A percentile compares a stretch with the other conserved stretches of the same genome.
phyloP scores from a whole-genome alignment of 306 rosid species.

The Elaeagnus macrophylla region DNA sequence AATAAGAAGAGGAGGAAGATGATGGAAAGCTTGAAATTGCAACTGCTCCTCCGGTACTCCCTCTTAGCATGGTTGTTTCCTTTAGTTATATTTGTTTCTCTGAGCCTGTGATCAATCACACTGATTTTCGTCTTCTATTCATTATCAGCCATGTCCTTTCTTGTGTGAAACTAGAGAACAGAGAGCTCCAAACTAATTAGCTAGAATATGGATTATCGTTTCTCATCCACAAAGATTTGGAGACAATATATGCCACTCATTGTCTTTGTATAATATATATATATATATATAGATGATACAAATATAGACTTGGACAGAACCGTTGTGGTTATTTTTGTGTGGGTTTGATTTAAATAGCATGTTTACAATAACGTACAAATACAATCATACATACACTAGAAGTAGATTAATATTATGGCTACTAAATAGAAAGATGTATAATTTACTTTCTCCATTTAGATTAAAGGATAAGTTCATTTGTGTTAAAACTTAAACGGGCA shows the following conservation, averaged over 20 bases:
- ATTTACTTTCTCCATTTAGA: too few species aligned
- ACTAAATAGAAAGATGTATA: too few species aligned
- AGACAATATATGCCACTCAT: conserved; percentile 14
- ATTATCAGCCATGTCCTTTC: conserved; percentile 2
- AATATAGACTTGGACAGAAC: not conserved
- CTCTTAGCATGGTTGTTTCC: conserved; percentile 44
- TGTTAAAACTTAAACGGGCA: too few species aligned
- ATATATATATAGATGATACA: not conserved
- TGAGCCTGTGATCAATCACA: not conserved
- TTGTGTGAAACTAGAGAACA: not conserved
- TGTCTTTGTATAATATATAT: not conserved
- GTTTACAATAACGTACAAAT: not conserved
- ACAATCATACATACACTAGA: not conserved
- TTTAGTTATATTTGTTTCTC: conserved; percentile 23
- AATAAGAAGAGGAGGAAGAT: conserved; percentile 39
- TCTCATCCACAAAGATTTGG: conserved; percentile 14
- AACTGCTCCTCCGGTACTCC: conserved; percentile 35
- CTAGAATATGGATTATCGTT: not conserved
- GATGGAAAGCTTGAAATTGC: conserved; percentile 42
- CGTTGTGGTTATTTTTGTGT: not conserved
- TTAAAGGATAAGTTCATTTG: too few species aligned
- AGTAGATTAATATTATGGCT: too few species aligned
- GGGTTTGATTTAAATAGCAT: not conserved
- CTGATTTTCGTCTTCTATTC: not conserved
- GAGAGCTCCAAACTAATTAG: not conserved